Conservation (phyloP, 768 basidiomycete species). For the Tricholoma matsutake region DNA sequence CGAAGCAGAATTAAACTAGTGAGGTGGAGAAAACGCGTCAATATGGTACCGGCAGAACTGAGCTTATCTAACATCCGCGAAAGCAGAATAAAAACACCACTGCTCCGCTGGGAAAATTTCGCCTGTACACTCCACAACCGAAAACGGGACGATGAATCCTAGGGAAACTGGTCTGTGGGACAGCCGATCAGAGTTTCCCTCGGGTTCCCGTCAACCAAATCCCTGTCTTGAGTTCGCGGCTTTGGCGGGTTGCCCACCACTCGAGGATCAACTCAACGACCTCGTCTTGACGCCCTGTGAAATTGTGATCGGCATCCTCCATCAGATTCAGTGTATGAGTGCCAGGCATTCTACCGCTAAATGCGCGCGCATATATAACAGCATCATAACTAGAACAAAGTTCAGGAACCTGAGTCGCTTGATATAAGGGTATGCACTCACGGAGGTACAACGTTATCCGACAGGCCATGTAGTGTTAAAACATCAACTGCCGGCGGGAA, state of each 20-base stretch:
- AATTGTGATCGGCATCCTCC: constrained; percentile 80
- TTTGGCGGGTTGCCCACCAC: constrained; percentile 56
- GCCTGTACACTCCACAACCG: no score
- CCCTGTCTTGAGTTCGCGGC: constrained; percentile 53
- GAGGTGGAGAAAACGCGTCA: no score
- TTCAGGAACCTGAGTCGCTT: neutral
- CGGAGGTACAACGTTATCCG: constrained; percentile 67
- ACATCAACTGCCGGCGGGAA: constrained; percentile 66
- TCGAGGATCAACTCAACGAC: constrained; percentile 64
- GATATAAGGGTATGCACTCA: constrained; percentile 32
- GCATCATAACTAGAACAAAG: constrained; percentile 58
- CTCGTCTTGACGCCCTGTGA: constrained; percentile 64
- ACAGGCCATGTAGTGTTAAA: constrained; percentile 76
- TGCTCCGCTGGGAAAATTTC: no score
- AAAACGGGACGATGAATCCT: no score
- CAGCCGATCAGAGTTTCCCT: constrained; percentile 40
- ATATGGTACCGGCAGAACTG: neutral
- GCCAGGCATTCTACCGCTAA: constrained; percentile 56
- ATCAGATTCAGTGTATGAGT: constrained; percentile 69
- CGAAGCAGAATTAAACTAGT: neutral
- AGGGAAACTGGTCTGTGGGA: neutral
- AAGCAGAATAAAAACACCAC: no score
- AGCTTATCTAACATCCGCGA: no score
- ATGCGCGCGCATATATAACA: constrained; percentile 60
- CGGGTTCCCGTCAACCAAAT: constrained; percentile 59